These are phyloP conservation scores for Neurospora tetraspora DNA, from an alignment of 495 filamentous ascomycete species.

Conservation along the genomic window DNA sequence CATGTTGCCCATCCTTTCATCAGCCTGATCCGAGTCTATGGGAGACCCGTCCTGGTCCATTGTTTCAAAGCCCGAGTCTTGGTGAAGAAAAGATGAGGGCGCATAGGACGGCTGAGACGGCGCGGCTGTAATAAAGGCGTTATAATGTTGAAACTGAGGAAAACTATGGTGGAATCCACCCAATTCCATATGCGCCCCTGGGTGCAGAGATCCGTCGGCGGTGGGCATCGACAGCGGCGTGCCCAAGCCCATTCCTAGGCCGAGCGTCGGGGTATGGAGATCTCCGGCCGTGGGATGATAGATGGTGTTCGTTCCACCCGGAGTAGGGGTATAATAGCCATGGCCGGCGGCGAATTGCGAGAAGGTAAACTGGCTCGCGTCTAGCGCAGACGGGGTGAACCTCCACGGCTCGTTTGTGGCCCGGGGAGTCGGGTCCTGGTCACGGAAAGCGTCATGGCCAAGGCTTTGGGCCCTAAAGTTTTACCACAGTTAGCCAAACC, in stretches of 20 bases:
- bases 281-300: conserved; percentile 83
- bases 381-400: conserved; percentile 80
- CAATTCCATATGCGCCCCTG: conserved; percentile 48
- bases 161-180: conserved; percentile 45
- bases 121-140: conserved; percentile 58
- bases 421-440: conserved; percentile 69
- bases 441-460: conserved; percentile 50
- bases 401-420: conserved; percentile 67
- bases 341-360: conserved; percentile 60
- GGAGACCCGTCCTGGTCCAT: conserved; percentile 65
- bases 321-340: conserved; percentile 83
- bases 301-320: conserved; percentile 69
- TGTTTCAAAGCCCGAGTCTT: conserved; percentile 64
- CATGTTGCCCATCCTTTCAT: conserved; percentile 39
- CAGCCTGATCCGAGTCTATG: conserved; percentile 37
- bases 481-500: conserved; percentile 2
- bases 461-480: conserved; percentile 25
- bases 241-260: conserved; percentile 52
- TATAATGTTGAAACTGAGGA: conserved; percentile 59
- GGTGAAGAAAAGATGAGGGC: conserved; percentile 70
- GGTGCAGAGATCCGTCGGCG: conserved; percentile 46
- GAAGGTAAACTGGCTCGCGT: conserved; percentile 75
- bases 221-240: conserved; percentile 77
- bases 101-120: conserved; percentile 54
- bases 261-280: conserved; percentile 73